Base-by-base conservation (phyloP, 257 asterid genomes). In the Solanum corneliomulleri region DNA sequence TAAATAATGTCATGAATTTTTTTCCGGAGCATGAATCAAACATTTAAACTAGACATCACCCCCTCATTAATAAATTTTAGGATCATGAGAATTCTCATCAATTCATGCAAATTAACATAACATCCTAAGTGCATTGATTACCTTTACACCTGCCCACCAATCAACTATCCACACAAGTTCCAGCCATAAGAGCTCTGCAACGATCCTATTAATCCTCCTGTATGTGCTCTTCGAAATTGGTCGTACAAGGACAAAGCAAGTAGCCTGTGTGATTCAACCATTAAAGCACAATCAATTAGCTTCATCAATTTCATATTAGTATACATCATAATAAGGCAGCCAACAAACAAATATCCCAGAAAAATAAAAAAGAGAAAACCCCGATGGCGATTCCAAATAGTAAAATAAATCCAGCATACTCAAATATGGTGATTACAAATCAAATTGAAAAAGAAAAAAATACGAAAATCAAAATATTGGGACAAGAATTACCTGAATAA, bases 101-200 rank as follows among this genome's bases (percentile, higher is more conserved):
- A 77, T n/a, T 77, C 35, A 45, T 21, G 66, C 66, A 58, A 20
- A 58, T 21, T 58, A 58, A 8, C 66, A 58, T 21, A 58, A 20
- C 66, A 58, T 8, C 66, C 25, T 20, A 58, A 58, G 66, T 78
- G 64, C 35, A 78, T 83, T 91, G 11, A 23, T 62, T 62, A 97
- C 99, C 99, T 97, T 94, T 70, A 97, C 95, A 68, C 93, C 93
- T 78, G 98, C 99, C 99, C 98, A 97, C 99, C 99, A 95, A 90
- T 97, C 98, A 66, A 95, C 90, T 60, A 97, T 89, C 99, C 99
- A 97, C 45, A 97, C 95, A 13, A 95, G 98, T 95, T 97, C 98
- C 87, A 97, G 94, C 99, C 99, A 97, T 88, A 97, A 47, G 41
- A 94, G 92, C 74, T 97, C 98, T 1, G 95, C 96, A 70, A 95